Conservation (phyloP, 2,329 filamentous ascomycete species). For the Curvularia sp. region DNA sequence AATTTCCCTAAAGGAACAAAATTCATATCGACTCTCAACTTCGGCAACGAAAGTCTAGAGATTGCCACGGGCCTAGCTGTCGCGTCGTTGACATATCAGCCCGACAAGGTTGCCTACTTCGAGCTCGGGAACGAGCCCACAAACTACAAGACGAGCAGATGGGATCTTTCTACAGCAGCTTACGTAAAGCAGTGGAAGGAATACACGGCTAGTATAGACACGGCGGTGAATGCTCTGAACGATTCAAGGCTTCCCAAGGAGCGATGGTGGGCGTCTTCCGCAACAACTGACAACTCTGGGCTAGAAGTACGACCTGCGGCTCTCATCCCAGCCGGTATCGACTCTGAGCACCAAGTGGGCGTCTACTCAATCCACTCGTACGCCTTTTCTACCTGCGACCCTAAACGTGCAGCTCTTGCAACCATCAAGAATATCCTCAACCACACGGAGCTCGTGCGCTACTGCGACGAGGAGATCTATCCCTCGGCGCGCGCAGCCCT, state of each 20-base stretch:
- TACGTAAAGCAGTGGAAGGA: conserved; percentile 21
- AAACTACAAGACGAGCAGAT: conserved; percentile 14
- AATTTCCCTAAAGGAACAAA: conserved; percentile 20
- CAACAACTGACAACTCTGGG: conserved; percentile 19
- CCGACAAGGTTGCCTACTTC: conserved; percentile 17
- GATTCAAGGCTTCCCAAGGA: conserved; percentile 5
- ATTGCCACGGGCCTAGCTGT: conserved; percentile 20
- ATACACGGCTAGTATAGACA: conserved; percentile 15
- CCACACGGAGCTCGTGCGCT: conserved; percentile 21
- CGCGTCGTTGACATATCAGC: conserved; percentile 15
- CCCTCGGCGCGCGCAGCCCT: conserved; percentile 19
- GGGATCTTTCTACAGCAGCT: conserved; percentile 14
- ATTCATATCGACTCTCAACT: conserved; percentile 22
- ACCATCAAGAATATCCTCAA: conserved; percentile 23
- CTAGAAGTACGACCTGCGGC: conserved; percentile 17
- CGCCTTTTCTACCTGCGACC: conserved; percentile 18
- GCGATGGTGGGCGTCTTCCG: conserved; percentile 24
- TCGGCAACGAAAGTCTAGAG: conserved; percentile 17
- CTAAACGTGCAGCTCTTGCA: conserved; percentile 7
- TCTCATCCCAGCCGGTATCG: conserved; percentile 20
- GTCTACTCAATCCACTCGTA: conserved; percentile 20
- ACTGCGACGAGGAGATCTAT: conserved; percentile 22
- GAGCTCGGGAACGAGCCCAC: conserved; percentile 23
- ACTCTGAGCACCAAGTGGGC: conserved; percentile 13
- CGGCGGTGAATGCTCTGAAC: conserved; percentile 6